Conservation (phyloP, 768 basidiomycete genomes). For the Suillus lakei region DNA sequence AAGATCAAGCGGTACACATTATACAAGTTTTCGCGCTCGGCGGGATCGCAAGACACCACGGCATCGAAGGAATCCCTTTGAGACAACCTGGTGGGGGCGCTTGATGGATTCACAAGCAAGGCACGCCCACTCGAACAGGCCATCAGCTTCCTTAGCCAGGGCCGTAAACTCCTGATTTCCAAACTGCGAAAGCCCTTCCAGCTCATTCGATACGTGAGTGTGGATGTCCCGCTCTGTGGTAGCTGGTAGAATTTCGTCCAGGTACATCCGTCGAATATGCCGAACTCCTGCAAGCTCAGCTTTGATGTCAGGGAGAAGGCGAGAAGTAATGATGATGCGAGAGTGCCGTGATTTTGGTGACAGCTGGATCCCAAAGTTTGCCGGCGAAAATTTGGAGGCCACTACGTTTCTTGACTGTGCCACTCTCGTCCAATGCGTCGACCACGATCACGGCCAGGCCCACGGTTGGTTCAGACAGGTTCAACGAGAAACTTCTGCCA, state of each 20-base stretch:
- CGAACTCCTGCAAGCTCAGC: neutral
- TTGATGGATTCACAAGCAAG: conserved; percentile 8
- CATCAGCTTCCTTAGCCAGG: neutral
- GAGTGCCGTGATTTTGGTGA: neutral
- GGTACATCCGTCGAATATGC: neutral
- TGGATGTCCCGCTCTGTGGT: neutral
- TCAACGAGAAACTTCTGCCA: conserved; percentile 23
- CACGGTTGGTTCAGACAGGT: conserved; percentile 5
- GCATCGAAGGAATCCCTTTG: neutral
- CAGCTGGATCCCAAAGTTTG: neutral
- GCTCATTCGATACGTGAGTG: neutral
- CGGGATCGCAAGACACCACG: neutral
- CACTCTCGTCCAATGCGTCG: conserved; percentile 26
- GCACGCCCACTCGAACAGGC: neutral
- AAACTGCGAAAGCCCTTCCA: neutral
- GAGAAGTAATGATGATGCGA: conserved; percentile 12
- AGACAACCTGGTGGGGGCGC: neutral
- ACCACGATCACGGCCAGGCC: conserved; percentile 30
- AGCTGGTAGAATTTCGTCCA: neutral
- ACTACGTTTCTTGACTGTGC: conserved; percentile 5
- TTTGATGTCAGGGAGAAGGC: conserved; percentile 13
- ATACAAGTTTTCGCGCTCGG: neutral
- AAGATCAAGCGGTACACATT: neutral
- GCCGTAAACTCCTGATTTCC: neutral
- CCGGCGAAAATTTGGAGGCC: conserved; percentile 15